phyloP scores from a whole-genome alignment of 345 rosid species.

The Euphorbia peplus region DNA sequence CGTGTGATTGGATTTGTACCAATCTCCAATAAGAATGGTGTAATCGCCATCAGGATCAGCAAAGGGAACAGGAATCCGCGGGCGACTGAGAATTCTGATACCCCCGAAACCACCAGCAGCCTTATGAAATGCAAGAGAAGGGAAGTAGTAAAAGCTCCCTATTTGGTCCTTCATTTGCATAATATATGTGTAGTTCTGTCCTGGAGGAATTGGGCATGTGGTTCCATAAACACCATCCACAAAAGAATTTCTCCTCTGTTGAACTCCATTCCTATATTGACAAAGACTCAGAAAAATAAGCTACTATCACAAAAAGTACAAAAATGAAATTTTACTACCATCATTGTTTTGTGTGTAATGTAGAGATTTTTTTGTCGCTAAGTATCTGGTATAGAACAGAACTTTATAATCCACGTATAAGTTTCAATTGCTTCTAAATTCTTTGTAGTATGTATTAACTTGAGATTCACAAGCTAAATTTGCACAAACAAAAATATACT shows the following conservation, averaged over 20 bases:
- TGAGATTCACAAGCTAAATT: too few relatives aligned
- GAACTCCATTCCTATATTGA: slow-evolving; percentile 67
- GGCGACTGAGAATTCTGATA: slow-evolving; percentile 73
- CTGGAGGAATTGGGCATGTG: slow-evolving; percentile 89
- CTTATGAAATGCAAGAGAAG: slow-evolving; percentile 89
- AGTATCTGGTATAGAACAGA: too few relatives aligned
- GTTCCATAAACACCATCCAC: slow-evolving; percentile 83
- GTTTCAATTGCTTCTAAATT: too few relatives aligned
- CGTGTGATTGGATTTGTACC: slow-evolving; percentile 66
- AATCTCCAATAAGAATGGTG: slow-evolving; percentile 79
- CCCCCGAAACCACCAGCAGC: slow-evolving; percentile 92
- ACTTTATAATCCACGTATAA: too few relatives aligned
- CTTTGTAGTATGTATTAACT: too few relatives aligned
- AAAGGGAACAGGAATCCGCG: slow-evolving; percentile 84
- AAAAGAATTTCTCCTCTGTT: slow-evolving; percentile 79
- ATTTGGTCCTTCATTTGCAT: slow-evolving; percentile 90
- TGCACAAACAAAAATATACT: too few relatives aligned
- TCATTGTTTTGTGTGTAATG: too few relatives aligned
- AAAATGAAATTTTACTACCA: too few relatives aligned
- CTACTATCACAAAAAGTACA: background rate
- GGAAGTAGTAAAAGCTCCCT: slow-evolving; percentile 88
- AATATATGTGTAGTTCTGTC: slow-evolving; percentile 71
- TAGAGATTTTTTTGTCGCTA: too few relatives aligned
- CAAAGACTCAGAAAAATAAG: background rate
- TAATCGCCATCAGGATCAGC: slow-evolving; percentile 71